Evolutionary conservation across 2,329 filamentous ascomycete genomes (phyloP).

Genomic region (Hysterium pulicare): DNA sequence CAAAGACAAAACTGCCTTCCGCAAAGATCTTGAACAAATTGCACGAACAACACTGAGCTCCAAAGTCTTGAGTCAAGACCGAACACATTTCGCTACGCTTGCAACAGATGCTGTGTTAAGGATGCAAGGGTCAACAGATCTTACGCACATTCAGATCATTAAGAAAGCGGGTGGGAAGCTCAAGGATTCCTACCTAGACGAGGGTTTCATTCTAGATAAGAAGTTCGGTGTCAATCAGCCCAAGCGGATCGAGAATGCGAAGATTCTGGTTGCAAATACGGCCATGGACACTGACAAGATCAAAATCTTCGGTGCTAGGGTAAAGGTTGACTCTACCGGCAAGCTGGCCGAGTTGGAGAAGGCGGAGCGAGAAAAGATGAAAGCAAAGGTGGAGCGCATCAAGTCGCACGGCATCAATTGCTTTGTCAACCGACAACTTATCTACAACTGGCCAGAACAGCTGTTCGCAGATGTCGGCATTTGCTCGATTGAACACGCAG

Average conservation of each 20-base stretch:
- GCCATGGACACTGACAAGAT: constrained; percentile 99
- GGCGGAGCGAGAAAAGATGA: constrained; percentile 99
- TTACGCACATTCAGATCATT: constrained; percentile 98
- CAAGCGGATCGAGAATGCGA: constrained; percentile 94
- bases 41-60: constrained; percentile 94
- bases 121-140: constrained; percentile 83
- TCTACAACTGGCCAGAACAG: constrained; percentile 99
- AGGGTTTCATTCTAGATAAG: constrained; percentile 98
- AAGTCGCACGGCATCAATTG: constrained; percentile 99
- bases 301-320: constrained; percentile 96
- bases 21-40: constrained; percentile 84
- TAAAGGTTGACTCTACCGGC: constrained; percentile 94
- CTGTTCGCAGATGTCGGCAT: constrained; percentile 97
- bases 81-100: constrained; percentile 84
- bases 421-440: constrained; percentile 98
- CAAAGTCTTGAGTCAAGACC: constrained; percentile 92
- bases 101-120: constrained; percentile 89
- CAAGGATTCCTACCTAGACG: constrained; percentile 94
- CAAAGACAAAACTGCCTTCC: constrained; percentile 77
- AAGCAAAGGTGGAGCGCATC: constrained; percentile 97
- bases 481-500: constrained; percentile 97
- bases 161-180: constrained; percentile 99
- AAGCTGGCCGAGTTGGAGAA: constrained; percentile 98
- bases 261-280: constrained; percentile 96
- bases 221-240: constrained; percentile 99